Conservation (phyloP, 371 early-diverging fungal species). For the Mucor irregularis region DNA sequence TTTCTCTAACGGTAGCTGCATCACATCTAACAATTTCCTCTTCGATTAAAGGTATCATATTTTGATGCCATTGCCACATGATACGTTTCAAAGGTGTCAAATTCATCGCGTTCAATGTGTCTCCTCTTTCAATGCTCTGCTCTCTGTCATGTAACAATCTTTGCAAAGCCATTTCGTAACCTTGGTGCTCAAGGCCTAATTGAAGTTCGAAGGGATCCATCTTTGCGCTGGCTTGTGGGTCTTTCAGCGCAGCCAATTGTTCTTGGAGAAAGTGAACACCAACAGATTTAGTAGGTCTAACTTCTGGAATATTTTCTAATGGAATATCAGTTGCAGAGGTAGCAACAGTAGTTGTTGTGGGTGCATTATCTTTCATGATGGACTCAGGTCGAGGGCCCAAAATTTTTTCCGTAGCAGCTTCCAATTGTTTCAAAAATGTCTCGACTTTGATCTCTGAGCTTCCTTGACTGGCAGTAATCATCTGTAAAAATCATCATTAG, state of each 20-base stretch:
- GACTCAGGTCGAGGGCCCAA: conserved; percentile 24
- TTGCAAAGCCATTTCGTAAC: conserved; percentile 78
- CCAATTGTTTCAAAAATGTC: conserved; percentile 30
- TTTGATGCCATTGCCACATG: conserved; percentile 80
- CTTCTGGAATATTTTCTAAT: conserved; percentile 33
- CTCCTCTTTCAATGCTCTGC: conserved; percentile 56
- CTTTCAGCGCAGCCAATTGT: conserved; percentile 64
- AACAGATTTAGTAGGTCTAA: conserved; percentile 51
- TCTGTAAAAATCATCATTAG: conserved; percentile 6
- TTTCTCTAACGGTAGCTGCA: conserved; percentile 23
- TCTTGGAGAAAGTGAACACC: conserved; percentile 80
- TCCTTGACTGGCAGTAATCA: conserved; percentile 31
- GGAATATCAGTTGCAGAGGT: neutral
- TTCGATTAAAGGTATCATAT: conserved; percentile 65
- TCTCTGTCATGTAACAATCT: conserved; percentile 63
- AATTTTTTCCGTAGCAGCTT: conserved; percentile 28
- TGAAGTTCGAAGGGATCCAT: conserved; percentile 77
- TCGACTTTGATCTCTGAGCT: conserved; percentile 20
- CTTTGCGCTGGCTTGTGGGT: conserved; percentile 31
- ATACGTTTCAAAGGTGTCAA: conserved; percentile 55
- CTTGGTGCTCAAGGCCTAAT: conserved; percentile 81
- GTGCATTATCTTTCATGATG: conserved; percentile 9
- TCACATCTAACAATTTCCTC: conserved; percentile 61
- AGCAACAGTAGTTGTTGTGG: neutral
- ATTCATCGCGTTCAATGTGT: conserved; percentile 55